phyloP scores from a whole-genome alignment of 768 basidiomycete species.

The Boletus reticulatus region DNA sequence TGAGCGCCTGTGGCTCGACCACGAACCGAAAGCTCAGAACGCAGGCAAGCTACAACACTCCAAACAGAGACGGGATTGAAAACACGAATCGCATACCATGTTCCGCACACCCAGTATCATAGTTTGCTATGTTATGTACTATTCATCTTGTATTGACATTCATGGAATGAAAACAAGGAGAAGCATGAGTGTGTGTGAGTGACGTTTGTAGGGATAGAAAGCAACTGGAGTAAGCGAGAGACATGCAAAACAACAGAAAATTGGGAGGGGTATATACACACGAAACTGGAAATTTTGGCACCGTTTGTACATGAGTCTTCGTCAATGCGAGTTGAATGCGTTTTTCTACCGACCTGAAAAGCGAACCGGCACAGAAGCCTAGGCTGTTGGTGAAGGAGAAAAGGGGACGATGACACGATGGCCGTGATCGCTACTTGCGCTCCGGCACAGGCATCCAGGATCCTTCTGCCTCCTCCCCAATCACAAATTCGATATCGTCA shows the following conservation, averaged over 20 bases:
- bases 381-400: conserved; percentile 3
- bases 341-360: conserved; percentile 14
- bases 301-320: conserved; percentile 3
- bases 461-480: conserved; percentile 46
- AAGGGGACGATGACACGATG: background rate
- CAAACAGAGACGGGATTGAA: background rate
- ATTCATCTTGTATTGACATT: background rate
- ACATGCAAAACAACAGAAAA: background rate
- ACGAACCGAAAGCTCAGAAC: background rate
- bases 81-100: background rate
- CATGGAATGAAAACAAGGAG: background rate
- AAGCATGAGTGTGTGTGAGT: background rate
- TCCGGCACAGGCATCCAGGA: conserved; percentile 36
- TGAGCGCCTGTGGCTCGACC: no score
- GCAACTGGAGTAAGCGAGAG: background rate
- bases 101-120: background rate
- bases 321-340: conserved; percentile 12
- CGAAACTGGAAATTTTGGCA: conserved; percentile 3
- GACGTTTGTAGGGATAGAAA: conserved; percentile 6
- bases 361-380: conserved; percentile 2
- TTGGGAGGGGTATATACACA: conserved; percentile 20
- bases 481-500: conserved; percentile 76
- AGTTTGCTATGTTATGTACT: background rate
- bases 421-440: conserved; percentile 21
- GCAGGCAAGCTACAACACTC: background rate